Base-by-base conservation (phyloP, 2,329 filamentous ascomycete species). In the Pseudophaeomoniella oleicola region DNA sequence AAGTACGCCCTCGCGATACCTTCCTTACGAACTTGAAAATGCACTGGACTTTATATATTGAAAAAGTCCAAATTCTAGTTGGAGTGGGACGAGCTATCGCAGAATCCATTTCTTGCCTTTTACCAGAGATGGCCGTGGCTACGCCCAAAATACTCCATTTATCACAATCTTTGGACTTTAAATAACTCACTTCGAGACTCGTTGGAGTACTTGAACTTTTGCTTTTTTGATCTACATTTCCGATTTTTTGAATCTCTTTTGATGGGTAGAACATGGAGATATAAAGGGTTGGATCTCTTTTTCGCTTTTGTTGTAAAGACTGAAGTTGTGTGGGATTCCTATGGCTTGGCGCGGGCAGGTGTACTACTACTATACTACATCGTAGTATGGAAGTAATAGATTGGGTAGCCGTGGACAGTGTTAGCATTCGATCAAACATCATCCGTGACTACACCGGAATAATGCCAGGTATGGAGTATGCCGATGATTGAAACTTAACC, bases 51-150 rank as follows among this genome's bases (percentile, higher is more conserved):
- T 49, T 48, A 52, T 56, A 48, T 42, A 31, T 41, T 42, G 34
- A 3, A 34, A 19, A 16, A 9, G 1, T 1, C 2, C 0, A 5
- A 2, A 1, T 0, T 0, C 32, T 13, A 43, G 36, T 54, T 69
- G 72, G 73, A 76, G 73, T 76, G 73, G 71, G 72, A 78, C 71
- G 71, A 69, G 60, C 71, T 76, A 77, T 67, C 64, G 55, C 64
- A 69, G 73, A 78, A 79, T 72, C 73, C 72, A 76, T 73, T 73
- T 76, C 74, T 79, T 79, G 74, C 73, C 73, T 78, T 80, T 80
- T 80, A 80, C 75, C 75, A 80, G 76, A 79, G 75, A 75, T 78
- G 74, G 73, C 75, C 74, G 73, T 78, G 74, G 72, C 57, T 62
- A 51, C 64, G 64, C 65, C 65, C 67, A 71, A 58, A 59, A 69